Conservation (phyloP, 345 rosid species). For the Leavenworthia alabamica region DNA sequence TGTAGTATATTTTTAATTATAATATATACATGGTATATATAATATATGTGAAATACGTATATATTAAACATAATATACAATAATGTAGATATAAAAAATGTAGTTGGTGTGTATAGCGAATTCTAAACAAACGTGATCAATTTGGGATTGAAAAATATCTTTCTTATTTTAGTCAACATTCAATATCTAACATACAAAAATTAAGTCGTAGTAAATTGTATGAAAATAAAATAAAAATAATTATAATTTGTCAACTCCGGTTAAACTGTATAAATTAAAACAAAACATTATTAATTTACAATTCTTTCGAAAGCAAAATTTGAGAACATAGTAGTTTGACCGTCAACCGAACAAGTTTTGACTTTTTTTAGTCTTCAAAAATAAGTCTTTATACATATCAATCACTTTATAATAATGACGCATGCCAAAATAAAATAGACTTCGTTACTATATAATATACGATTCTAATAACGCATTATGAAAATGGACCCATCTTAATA, state of each 20-base stretch:
- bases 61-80: neutral
- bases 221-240: neutral
- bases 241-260: neutral
- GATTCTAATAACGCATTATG: conserved; percentile 10
- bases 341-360: conserved; percentile 14
- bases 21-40: neutral
- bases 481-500: neutral
- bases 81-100: neutral
- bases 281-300: neutral
- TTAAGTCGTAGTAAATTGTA: neutral
- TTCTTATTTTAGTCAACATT: neutral
- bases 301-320: neutral
- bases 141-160: neutral
- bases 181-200: no score
- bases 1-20: neutral
- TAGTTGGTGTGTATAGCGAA: neutral
- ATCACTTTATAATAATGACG: neutral
- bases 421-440: neutral
- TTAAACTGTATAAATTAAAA: neutral
- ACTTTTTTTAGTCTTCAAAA: no score
- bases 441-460: conserved; percentile 1
- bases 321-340: conserved; percentile 10
- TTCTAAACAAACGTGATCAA: neutral
- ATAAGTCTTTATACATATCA: no score
- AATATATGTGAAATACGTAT: neutral